Percentiles rank a stretch among this genome's conserved stretches.
These are phyloP conservation scores for Tuber magnatum DNA, from an alignment of 495 filamentous ascomycete genomes.

Conservation along the genomic window DNA sequence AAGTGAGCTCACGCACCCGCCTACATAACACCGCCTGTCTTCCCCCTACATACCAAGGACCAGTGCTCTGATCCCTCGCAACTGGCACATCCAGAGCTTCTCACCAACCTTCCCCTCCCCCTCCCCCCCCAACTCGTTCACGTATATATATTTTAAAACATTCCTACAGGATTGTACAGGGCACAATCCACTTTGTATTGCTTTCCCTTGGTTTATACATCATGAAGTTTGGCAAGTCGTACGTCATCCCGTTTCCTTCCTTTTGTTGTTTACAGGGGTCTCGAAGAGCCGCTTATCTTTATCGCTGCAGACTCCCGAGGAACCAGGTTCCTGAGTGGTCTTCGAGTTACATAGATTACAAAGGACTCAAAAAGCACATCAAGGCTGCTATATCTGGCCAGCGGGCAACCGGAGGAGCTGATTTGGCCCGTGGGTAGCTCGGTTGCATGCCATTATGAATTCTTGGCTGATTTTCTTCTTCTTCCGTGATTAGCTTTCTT, in stretches of 20 bases:
- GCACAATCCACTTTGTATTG: neutral
- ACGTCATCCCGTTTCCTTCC: slow-evolving; percentile 13
- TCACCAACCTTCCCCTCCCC: neutral
- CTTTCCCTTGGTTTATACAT: slow-evolving; percentile 6
- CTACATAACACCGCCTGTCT: neutral
- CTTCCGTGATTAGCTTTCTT: slow-evolving; percentile 64
- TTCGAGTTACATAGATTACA: slow-evolving; percentile 88
- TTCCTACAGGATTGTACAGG: neutral
- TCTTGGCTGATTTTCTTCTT: slow-evolving; percentile 38
- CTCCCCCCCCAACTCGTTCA: neutral
- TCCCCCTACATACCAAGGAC: slow-evolving; percentile 5
- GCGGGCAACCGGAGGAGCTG: slow-evolving; percentile 60
- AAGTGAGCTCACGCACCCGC: neutral
- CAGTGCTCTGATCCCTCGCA: neutral
- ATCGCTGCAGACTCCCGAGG: slow-evolving; percentile 59
- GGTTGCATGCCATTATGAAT: slow-evolving; percentile 9
- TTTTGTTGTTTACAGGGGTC: slow-evolving; percentile 20
- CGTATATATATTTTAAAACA: neutral
- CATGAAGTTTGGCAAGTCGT: slow-evolving; percentile 37
- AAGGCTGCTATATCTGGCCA: slow-evolving; percentile 55
- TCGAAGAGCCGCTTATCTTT: slow-evolving; percentile 12
- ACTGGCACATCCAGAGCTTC: neutral
- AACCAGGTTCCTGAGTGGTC: slow-evolving; percentile 98
- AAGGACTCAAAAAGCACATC: slow-evolving; percentile 87
- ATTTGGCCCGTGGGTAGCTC: slow-evolving; percentile 60